Conservation (phyloP, 352 stramenopile genomes). For the Phytophthora ramorum region DNA sequence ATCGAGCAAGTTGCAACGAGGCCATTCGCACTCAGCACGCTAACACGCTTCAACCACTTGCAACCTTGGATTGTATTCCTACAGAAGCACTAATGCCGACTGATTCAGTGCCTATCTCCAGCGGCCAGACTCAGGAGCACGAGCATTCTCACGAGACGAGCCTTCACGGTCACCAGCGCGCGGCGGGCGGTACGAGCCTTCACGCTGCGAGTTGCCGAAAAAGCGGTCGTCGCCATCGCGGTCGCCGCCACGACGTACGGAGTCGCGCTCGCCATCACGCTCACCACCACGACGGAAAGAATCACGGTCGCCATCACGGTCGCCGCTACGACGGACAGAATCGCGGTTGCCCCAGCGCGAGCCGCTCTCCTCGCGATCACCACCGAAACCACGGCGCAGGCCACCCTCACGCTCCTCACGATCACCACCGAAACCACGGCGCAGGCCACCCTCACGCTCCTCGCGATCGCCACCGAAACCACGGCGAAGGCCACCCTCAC, state of each 20-base stretch:
- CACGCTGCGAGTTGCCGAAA: conserved; percentile 49
- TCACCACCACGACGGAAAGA: conserved; percentile 30
- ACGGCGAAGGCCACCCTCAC: conserved; percentile 29
- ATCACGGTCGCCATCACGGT: conserved; percentile 29
- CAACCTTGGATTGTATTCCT: conserved; percentile 25
- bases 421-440: conserved; percentile 35
- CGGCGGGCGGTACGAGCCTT: conserved; percentile 66
- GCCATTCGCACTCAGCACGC: conserved; percentile 27
- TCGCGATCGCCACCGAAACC: conserved; percentile 42
- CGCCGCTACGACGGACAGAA: conserved; percentile 22
- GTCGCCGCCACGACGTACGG: conserved; percentile 33
- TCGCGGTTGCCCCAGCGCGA: conserved; percentile 12
- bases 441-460: conserved; percentile 32
- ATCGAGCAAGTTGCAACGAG: conserved; percentile 30
- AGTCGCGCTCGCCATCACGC: conserved; percentile 29
- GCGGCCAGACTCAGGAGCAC: conserved; percentile 66
- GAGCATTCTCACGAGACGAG: conserved; percentile 42
- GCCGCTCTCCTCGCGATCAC: conserved; percentile 36
- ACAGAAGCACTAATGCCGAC: conserved; percentile 17
- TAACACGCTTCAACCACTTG: conserved; percentile 30
- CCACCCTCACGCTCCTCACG: too few relatives aligned
- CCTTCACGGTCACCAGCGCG: conserved; percentile 42
- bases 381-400: too few relatives aligned
- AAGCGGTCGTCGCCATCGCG: conserved; percentile 56
- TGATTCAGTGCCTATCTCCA: conserved; percentile 56